These are phyloP conservation scores for Hortaea werneckii DNA, from an alignment of 2,329 filamentous ascomycete species.

Conservation along the genomic window DNA sequence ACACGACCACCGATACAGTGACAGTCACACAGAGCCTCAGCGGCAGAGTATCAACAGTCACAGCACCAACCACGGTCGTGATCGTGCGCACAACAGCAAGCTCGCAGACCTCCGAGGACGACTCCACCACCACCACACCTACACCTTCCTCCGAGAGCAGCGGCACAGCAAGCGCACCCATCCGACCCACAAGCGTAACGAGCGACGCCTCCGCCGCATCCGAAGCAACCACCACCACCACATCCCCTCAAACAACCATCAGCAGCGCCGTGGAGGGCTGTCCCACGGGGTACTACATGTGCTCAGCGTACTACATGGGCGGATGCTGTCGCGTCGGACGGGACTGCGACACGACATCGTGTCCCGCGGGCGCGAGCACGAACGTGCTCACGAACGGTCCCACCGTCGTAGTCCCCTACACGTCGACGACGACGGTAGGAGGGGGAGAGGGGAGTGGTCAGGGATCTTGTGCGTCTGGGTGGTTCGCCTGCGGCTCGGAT, in stretches of 20 bases:
- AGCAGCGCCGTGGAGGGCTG: conserved; percentile 41
- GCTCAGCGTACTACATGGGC: conserved; percentile 66
- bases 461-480: conserved; percentile 61
- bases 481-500: conserved; percentile 61
- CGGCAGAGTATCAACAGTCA: conserved; percentile 17
- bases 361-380: conserved; percentile 52
- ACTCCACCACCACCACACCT: conserved; percentile 4
- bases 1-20: conserved; percentile 17
- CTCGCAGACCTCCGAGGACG: background rate
- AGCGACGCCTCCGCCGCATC: conserved; percentile 10
- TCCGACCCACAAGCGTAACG: conserved; percentile 10
- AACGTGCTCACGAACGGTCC: conserved; percentile 57
- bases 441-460: conserved; percentile 17
- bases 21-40: conserved; percentile 14
- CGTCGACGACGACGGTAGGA: conserved; percentile 16
- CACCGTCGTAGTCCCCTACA: conserved; percentile 48
- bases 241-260: conserved; percentile 26
- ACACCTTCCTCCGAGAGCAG: background rate
- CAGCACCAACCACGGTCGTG: conserved; percentile 20
- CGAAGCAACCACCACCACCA: conserved; percentile 16
- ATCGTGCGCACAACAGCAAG: background rate
- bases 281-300: conserved; percentile 86
- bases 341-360: conserved; percentile 72
- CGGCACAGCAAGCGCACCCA: conserved; percentile 28
- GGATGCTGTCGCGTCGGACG: conserved; percentile 85